A percentile compares a stretch with the other conserved stretches of the same genome.
phyloP scores from a whole-genome alignment of 192 early-diverging fungal species.

The Linnemannia exigua region DNA sequence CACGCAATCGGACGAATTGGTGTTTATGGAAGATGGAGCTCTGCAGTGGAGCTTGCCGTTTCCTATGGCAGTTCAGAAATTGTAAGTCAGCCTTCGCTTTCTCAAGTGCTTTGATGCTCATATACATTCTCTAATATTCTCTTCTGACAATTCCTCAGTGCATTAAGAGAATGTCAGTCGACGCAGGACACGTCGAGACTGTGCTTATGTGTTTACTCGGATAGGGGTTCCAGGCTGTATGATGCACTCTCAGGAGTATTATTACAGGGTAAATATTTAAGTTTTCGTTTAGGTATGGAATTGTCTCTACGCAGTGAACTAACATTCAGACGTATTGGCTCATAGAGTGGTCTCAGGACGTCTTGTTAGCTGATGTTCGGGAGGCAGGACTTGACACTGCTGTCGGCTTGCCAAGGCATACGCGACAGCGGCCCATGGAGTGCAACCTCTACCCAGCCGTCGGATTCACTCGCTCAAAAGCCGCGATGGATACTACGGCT shows the following conservation, averaged over 20 bases:
- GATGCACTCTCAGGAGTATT: slow-evolving; percentile 16
- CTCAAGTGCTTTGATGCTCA: background rate
- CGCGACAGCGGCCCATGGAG: background rate
- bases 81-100: slow-evolving; percentile 13
- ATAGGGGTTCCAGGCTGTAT: background rate
- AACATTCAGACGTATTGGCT: background rate
- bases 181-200: background rate
- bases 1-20: slow-evolving; percentile 21
- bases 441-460: slow-evolving; percentile 20
- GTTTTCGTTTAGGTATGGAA: background rate
- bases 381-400: slow-evolving; percentile 6
- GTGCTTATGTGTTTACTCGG: slow-evolving; percentile 20
- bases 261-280: slow-evolving; percentile 9
- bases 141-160: background rate
- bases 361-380: slow-evolving; percentile 22
- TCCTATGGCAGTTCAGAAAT: background rate
- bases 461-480: background rate
- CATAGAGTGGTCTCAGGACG: slow-evolving; percentile 20
- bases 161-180: slow-evolving; percentile 17
- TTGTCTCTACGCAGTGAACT: background rate
- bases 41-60: slow-evolving; percentile 30
- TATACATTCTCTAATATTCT: background rate
- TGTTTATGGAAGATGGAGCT: slow-evolving; percentile 15
- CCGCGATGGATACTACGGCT: background rate
- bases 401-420: background rate